Base-by-base conservation (phyloP, 2,329 filamentous ascomycete species). In the Huntiella bhutanensis region DNA sequence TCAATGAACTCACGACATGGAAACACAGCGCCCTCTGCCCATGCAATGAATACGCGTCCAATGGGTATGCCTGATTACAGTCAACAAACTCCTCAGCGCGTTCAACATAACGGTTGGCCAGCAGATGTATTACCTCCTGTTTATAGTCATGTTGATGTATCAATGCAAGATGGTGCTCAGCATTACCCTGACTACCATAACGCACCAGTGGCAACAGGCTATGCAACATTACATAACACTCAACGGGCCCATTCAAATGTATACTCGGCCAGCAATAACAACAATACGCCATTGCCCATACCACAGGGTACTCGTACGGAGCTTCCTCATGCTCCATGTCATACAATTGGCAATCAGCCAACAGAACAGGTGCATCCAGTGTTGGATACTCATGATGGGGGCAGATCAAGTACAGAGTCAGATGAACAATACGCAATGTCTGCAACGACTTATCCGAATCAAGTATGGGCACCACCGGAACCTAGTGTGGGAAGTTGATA, bases 371-470 rank as follows among this genome's bases (percentile, higher is more conserved):
- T 10, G 17, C 13, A n/a, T 37, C 34, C 17, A 15, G 12, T n/a
- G 6, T 13, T 37, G 34, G 16, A 11, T 22, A 19, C 4, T 13
- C 15, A 19, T 36, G 17, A 22, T 16, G 7, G 11, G 33, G 28
- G 8, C n/a, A 10, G 13, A n/a, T 19, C 11, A 13, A 34, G 16
- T 13, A 13, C n/a, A 11, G 33, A 17, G 3, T 16, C 3, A n/a
- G 37, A 45, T 5, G 37, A 41, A 12, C 17, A 44, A 13, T 36
- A 36, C 7, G 22, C 16, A 10, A 49, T 49, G 47, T 41, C 42
- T 12, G 47, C 47, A 13, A 49, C 47, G 11, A 17, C 47, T 10
- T 49, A 49, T 19, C 47, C 47, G 5, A 43, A 43, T 4, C 47
- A 49, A 15, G 37, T 41, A 35, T 49, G 47, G 47, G 41, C 17